Percentiles rank a stretch among this genome's conserved stretches.
Evolutionary conservation across 768 basidiomycete genomes (phyloP).

Genomic region (Mycena filopes): DNA sequence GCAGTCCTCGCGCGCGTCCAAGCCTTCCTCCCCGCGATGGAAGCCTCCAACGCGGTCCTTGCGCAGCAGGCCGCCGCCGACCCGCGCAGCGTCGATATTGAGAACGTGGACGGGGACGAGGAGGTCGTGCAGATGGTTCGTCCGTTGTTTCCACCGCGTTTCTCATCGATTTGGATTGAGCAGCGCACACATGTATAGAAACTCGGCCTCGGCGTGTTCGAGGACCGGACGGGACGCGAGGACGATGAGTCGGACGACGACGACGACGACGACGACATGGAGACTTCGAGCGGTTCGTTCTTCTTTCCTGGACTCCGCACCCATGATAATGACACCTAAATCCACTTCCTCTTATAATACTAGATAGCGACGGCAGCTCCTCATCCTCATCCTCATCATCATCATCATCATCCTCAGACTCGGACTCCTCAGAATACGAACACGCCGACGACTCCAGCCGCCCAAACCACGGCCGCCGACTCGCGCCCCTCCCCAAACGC

Average conservation of each 20-base stretch:
- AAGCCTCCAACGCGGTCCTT: slow-evolving; percentile 57
- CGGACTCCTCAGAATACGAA: slow-evolving; percentile 5
- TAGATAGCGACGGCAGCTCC: no score
- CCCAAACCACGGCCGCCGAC: background rate
- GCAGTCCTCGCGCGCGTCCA: slow-evolving; percentile 59
- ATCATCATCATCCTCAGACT: background rate
- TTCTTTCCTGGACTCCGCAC: no score
- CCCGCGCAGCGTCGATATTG: slow-evolving; percentile 59
- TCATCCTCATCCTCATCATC: no score
- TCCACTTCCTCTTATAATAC: no score
- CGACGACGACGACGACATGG: slow-evolving; percentile 8
- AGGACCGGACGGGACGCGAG: slow-evolving; percentile 32
- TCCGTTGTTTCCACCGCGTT: background rate
- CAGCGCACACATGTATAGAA: slow-evolving; percentile 41
- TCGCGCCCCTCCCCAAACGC: slow-evolving; percentile 26
- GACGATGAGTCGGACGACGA: slow-evolving; percentile 12
- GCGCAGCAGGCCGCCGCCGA: slow-evolving; percentile 41
- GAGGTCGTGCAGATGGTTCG: slow-evolving; percentile 58
- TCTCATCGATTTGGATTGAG: background rate
- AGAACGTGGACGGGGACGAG: slow-evolving; percentile 50
- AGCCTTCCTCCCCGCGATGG: slow-evolving; percentile 59
- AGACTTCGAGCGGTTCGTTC: background rate
- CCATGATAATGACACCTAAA: no score
- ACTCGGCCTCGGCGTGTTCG: slow-evolving; percentile 55
- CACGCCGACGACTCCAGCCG: slow-evolving; percentile 4